A percentile compares a stretch with the other conserved stretches of the same genome.
These are phyloP conservation scores for Debaryomyces udenii DNA, from an alignment of 1,139 yeast species.

Conservation along the genomic window DNA sequence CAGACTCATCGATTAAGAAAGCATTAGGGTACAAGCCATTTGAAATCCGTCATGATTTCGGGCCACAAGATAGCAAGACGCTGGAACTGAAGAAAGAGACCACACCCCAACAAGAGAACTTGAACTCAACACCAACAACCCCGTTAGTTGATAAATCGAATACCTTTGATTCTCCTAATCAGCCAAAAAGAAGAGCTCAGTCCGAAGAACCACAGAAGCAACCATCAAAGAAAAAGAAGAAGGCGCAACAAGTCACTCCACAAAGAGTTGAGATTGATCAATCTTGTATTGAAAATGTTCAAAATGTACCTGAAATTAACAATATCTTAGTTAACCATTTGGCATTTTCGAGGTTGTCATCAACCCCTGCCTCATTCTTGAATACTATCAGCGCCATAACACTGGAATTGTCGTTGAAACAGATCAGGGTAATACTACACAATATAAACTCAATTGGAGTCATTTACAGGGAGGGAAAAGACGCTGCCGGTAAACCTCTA, in stretches of 20 bases:
- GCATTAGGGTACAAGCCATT: constrained; percentile 7
- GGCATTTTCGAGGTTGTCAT: constrained; percentile 86
- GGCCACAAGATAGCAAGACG: neutral
- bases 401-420: constrained; percentile 45
- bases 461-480: constrained; percentile 86
- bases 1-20: constrained; percentile 5
- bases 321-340: constrained; percentile 78
- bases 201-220: constrained; percentile 33
- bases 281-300: constrained; percentile 33
- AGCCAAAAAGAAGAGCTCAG: constrained; percentile 28
- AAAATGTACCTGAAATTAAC: constrained; percentile 53
- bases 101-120: constrained; percentile 7
- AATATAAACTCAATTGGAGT: constrained; percentile 70
- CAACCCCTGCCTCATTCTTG: constrained; percentile 77
- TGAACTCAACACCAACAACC: constrained; percentile 17
- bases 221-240: constrained; percentile 14
- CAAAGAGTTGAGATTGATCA: constrained; percentile 28
- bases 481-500: constrained; percentile 92
- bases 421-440: constrained; percentile 55
- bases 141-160: constrained; percentile 32
- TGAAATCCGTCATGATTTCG: constrained; percentile 9
- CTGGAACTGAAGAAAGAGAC: neutral
- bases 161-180: constrained; percentile 18
- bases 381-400: constrained; percentile 59
- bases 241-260: constrained; percentile 8